Percentiles rank a stretch among this genome's conserved stretches.
phyloP scores from a whole-genome alignment of 1,139 yeast genomes.

The Sugiyamaella castrensis region DNA sequence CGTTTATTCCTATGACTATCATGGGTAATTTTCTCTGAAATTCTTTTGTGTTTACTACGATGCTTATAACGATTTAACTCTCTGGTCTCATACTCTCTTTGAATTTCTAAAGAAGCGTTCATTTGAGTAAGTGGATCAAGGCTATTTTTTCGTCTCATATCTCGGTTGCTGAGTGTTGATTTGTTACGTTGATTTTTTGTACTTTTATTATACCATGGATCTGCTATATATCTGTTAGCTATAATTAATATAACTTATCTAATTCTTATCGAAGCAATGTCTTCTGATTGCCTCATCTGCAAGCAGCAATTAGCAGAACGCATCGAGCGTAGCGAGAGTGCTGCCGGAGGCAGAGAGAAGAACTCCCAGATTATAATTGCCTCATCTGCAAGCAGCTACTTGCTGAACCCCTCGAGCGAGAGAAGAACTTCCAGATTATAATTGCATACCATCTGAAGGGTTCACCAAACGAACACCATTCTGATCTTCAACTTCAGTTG shows the following conservation, averaged over 20 bases:
- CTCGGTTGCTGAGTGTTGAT: not conserved
- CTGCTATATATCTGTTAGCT: conserved; percentile 6
- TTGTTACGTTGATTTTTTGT: not conserved
- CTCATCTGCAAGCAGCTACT: too few relatives aligned
- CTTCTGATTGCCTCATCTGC: too few relatives aligned
- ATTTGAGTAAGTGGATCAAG: conserved; percentile 14
- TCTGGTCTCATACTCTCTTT: conserved; percentile 4
- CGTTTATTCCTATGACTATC: not conserved
- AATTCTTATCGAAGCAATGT: too few relatives aligned
- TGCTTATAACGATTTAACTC: not conserved
- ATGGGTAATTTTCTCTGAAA: not conserved
- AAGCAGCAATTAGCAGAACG: too few relatives aligned
- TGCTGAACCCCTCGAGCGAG: too few relatives aligned
- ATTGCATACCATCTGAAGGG: conserved; percentile 2
- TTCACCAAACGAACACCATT: conserved; percentile 4
- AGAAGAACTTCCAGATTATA: too few relatives aligned
- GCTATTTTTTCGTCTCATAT: conserved; percentile 3
- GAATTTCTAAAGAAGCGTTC: conserved; percentile 9
- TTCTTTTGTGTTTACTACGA: not conserved
- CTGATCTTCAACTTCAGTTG: not conserved
- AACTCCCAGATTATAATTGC: too few relatives aligned
- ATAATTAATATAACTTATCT: not conserved
- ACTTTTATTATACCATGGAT: conserved; percentile 4
- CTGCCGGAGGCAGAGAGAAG: too few relatives aligned
- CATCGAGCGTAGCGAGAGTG: too few relatives aligned